Evolutionary conservation across 192 early-diverging fungal species (phyloP).

Genomic region (Coemansia sp.): DNA sequence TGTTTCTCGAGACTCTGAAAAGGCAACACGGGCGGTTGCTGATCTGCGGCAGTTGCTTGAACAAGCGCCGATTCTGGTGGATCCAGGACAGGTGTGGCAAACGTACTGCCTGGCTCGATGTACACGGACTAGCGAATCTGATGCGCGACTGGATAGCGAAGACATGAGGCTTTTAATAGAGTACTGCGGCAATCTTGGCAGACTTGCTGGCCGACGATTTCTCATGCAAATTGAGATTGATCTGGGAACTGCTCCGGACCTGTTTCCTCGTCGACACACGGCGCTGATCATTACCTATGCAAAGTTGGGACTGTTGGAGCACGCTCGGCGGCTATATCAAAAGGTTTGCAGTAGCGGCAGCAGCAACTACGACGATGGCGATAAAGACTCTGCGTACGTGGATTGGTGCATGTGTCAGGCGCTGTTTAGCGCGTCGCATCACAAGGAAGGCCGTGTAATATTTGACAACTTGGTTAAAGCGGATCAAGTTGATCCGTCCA

Average conservation of each 20-base stretch:
- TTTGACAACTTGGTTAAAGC: conserved; percentile 25
- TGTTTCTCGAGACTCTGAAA: neutral
- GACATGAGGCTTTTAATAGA: conserved; percentile 13
- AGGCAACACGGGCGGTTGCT: neutral
- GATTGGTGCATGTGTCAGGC: conserved; percentile 43
- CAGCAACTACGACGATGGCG: neutral
- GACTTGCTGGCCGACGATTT: conserved; percentile 19
- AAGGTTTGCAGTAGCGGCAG: neutral
- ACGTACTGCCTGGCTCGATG: conserved; percentile 17
- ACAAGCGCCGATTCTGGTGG: conserved; percentile 10
- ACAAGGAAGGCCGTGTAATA: conserved; percentile 33
- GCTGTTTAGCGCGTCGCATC: conserved; percentile 23
- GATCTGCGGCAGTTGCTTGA: conserved; percentile 15
- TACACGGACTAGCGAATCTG: neutral
- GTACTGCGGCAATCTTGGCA: conserved; percentile 24
- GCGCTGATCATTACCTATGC: conserved; percentile 27
- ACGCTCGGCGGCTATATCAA: conserved; percentile 31
- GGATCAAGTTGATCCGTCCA: conserved; percentile 10
- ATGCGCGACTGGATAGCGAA: neutral
- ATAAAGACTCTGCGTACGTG: neutral
- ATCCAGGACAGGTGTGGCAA: conserved; percentile 17
- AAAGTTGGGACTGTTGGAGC: conserved; percentile 29
- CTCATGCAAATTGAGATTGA: conserved; percentile 39
- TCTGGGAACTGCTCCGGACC: conserved; percentile 5
- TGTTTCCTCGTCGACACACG: conserved; percentile 7